Conservation (phyloP, 768 basidiomycete species). For the Boletus vinaceobasis region DNA sequence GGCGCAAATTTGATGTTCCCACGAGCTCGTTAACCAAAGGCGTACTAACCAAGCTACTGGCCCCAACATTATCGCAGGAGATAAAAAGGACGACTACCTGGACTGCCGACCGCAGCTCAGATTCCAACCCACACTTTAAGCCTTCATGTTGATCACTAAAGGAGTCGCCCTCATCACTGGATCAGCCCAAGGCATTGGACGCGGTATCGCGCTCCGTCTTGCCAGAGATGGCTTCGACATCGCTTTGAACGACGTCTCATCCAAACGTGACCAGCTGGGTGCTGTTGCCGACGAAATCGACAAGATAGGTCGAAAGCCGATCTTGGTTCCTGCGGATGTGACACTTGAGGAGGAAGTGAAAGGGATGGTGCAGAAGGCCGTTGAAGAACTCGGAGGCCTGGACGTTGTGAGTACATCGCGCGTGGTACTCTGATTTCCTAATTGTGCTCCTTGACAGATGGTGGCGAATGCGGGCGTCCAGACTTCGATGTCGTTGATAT, state of each 20-base stretch:
- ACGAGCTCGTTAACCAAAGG: no score
- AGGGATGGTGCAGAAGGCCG: neutral
- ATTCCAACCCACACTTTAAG: no score
- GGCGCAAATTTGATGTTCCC: no score
- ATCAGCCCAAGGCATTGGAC: slow-evolving; percentile 28
- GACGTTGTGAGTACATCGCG: slow-evolving; percentile 1
- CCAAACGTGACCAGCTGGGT: slow-evolving; percentile 8
- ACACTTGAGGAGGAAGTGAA: slow-evolving; percentile 2
- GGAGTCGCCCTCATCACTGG: slow-evolving; percentile 32
- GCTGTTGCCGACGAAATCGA: slow-evolving; percentile 7
- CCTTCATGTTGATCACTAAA: slow-evolving; percentile 13
- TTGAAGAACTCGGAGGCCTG: neutral
- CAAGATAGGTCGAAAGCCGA: slow-evolving; percentile 10
- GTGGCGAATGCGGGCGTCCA: slow-evolving; percentile 10
- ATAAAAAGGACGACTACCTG: neutral
- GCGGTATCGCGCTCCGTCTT: slow-evolving; percentile 12
- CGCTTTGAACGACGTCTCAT: slow-evolving; percentile 25
- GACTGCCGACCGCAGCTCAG: no score
- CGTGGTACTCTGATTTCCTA: neutral
- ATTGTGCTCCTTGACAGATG: neutral
- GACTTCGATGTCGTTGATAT: neutral
- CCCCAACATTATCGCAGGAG: no score
- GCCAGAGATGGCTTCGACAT: slow-evolving; percentile 23
- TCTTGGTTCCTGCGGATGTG: slow-evolving; percentile 14
- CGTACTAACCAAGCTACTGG: no score